These are phyloP conservation scores for Actinomortierella wolfii DNA, from an alignment of 371 early-diverging fungal species.

Conservation along the genomic window DNA sequence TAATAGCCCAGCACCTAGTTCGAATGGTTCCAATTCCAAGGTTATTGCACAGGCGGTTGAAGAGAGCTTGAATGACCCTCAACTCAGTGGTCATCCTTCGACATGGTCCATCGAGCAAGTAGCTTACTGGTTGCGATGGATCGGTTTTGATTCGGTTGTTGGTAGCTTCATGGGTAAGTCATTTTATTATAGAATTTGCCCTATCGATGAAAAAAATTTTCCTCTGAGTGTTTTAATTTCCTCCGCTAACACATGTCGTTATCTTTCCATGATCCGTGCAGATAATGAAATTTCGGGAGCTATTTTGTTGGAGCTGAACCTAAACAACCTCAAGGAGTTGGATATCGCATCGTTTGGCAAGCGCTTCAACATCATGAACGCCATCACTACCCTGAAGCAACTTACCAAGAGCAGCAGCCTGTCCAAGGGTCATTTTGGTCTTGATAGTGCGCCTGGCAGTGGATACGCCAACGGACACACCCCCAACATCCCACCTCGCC, in stretches of 20 bases:
- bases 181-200: too few species aligned
- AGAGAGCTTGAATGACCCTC: conserved; percentile 40
- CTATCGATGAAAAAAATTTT: not conserved
- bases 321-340: conserved; percentile 70
- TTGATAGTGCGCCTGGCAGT: conserved; percentile 10
- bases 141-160: conserved; percentile 58
- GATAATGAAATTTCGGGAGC: conserved; percentile 77
- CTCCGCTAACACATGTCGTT: not conserved
- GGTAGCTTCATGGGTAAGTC: conserved; percentile 62
- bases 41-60: conserved; percentile 30
- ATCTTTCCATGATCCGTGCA: conserved; percentile 13
- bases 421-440: conserved; percentile 16
- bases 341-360: conserved; percentile 71
- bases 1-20: conserved; percentile 1
- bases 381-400: conserved; percentile 58
- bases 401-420: conserved; percentile 7
- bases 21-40: conserved; percentile 11
- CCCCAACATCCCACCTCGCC: conserved; percentile 42
- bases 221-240: too few species aligned
- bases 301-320: conserved; percentile 61
- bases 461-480: conserved; percentile 15
- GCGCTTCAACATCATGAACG: conserved; percentile 68
- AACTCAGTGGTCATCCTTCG: conserved; percentile 44
- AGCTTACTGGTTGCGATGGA: conserved; percentile 59
- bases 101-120: conserved; percentile 67